These are phyloP conservation scores for Amanita phalloides DNA, from an alignment of 768 basidiomycete genomes.

Conservation along the genomic window DNA sequence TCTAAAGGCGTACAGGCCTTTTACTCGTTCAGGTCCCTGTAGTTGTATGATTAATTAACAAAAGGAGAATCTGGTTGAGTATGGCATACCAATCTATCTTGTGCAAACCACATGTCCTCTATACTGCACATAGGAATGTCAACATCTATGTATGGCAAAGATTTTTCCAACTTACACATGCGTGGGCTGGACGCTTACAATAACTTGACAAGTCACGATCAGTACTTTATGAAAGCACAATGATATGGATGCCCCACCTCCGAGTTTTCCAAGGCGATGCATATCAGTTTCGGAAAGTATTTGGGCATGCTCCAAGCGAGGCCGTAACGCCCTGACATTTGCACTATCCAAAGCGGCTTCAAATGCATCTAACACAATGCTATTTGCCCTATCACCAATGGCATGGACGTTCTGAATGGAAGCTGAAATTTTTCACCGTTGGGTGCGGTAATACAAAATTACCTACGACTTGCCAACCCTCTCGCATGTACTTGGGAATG, in stretches of 20 bases:
- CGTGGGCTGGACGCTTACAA: constrained; percentile 85
- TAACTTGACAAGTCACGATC: constrained; percentile 37
- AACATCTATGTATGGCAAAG: not conserved
- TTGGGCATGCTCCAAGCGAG: constrained; percentile 88
- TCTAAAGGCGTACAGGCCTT: constrained; percentile 81
- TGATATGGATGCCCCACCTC: constrained; percentile 37
- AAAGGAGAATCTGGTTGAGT: not conserved
- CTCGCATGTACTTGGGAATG: constrained; percentile 60
- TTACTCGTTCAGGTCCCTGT: constrained; percentile 76
- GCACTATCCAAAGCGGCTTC: constrained; percentile 52
- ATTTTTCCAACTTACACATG: constrained; percentile 51
- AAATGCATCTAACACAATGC: constrained; percentile 74
- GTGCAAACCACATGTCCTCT: constrained; percentile 87
- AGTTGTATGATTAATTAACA: constrained; percentile 4
- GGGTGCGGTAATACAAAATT: not conserved
- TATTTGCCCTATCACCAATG: constrained; percentile 82
- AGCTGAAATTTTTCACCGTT: not conserved
- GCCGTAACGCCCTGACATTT: constrained; percentile 55
- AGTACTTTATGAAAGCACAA: not conserved
- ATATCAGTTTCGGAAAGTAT: constrained; percentile 73
- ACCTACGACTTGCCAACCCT: constrained; percentile 88
- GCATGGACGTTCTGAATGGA: constrained; percentile 69
- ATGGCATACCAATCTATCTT: constrained; percentile 59
- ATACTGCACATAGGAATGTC: constrained; percentile 27
- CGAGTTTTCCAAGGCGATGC: constrained; percentile 63